Evolutionary conservation across 2,329 filamentous ascomycete species (phyloP), one percentile per base, ranked within the genome.

Genomic region (Annulohypoxylon truncatum): DNA sequence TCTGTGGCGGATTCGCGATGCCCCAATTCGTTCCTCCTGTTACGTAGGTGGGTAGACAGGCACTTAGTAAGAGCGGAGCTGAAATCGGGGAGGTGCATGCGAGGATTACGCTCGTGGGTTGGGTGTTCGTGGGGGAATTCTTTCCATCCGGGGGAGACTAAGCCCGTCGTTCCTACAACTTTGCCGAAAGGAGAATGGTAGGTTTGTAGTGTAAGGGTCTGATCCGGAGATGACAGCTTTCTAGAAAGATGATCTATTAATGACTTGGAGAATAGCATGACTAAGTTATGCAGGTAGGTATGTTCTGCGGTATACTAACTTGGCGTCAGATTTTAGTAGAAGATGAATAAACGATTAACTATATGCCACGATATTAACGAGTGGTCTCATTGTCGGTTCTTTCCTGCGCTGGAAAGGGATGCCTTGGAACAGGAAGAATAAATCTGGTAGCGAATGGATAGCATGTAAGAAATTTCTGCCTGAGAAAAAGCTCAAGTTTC

Each of bases 21-120:
- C 6, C 13, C 44, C 31, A 20, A 31, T 26, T 46, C 48, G 31
- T 42, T 54, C 44, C 15, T 26, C 54, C 53, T 18, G 15, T 1
- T 38, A 7, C 10, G n/a, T 18, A 6, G 15, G 35, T 38, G 6
- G 35, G 35, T 31, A 31, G 29, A 2, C 2, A 35, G 9, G 1
- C 18, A 58, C 60, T 63, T 66, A 64, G 31, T 64, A 66, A 66
- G 51, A 57, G 52, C 59, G 59, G 55, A 66, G 51, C 24, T 61
- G 33, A 56, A n/a, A 57, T 24, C 66, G 55, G 38, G 18, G 60
- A 64, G 55, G n/a, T 50, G 10, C 51, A 54, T 44, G 40, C 52
- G 29, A 50, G 64, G 40, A 47, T 40, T 40, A 61, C 20, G 58
- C 29, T 68, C 54, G 44, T 50, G 58, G 51, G 35, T 20, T 28